A percentile compares a stretch with the other conserved stretches of the same genome.
Conservation (phyloP, 1,284 basidiomycete genomes). For the Trametes sp. region DNA sequence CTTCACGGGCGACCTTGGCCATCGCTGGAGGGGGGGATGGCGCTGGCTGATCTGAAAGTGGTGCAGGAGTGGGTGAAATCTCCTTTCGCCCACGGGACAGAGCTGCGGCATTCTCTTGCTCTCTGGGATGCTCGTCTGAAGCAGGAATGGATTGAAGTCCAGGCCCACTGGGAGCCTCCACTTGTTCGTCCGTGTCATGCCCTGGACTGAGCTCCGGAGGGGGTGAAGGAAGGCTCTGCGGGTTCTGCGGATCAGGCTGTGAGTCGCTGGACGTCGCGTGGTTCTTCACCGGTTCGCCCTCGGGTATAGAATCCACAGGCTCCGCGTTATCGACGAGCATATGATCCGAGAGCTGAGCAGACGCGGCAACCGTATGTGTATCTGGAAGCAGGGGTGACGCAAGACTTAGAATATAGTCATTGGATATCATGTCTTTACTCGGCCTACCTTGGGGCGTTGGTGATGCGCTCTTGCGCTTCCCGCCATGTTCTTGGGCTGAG, state of each 20-base stretch:
- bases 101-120: too few relatives aligned
- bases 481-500: background rate
- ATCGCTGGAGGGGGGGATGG: background rate
- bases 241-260: conserved; percentile 19
- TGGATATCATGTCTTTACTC: too few relatives aligned
- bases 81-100: too few relatives aligned
- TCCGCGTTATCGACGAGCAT: background rate
- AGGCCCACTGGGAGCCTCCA: too few relatives aligned
- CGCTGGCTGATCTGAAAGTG: too few relatives aligned
- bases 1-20: too few relatives aligned
- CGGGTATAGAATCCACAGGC: background rate
- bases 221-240: conserved; percentile 26
- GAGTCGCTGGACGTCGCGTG: background rate
- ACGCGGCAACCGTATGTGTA: background rate
- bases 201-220: conserved; percentile 12
- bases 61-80: too few relatives aligned
- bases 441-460: background rate
- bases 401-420: too few relatives aligned
- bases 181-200: background rate
- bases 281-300: background rate
- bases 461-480: background rate
- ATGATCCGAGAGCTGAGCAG: background rate
- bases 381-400: too few relatives aligned
- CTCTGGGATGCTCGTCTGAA: too few relatives aligned
- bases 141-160: background rate